A percentile compares a stretch with the other conserved stretches of the same genome.
phyloP scores from a whole-genome alignment of 495 filamentous ascomycete genomes.

The Lichina pygmaea region DNA sequence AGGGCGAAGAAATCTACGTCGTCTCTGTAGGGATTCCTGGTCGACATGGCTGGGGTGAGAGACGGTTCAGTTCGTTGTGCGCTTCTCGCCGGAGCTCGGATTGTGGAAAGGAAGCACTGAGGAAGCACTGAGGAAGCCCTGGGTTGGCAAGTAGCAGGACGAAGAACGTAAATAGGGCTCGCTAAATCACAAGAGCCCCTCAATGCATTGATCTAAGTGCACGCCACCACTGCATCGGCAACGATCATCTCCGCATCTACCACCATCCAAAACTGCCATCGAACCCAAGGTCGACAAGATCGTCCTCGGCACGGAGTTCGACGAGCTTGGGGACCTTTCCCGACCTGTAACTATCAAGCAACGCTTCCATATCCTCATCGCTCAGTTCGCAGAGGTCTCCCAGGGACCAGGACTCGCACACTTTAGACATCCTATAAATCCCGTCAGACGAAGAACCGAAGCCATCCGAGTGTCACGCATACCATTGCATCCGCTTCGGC shows the following conservation, averaged over 20 bases:
- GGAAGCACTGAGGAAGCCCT: too few species aligned
- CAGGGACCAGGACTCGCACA: constrained; percentile 68
- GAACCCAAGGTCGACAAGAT: constrained; percentile 8
- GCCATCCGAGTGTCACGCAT: constrained; percentile 5
- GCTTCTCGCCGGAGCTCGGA: not conserved
- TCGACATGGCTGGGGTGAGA: not conserved
- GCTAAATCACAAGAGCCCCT: too few species aligned
- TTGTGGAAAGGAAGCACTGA: too few species aligned
- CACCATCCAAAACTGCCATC: constrained; percentile 15
- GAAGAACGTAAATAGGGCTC: too few species aligned
- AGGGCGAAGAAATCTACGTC: constrained; percentile 35
- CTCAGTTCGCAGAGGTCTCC: constrained; percentile 68
- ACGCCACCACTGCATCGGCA: too few species aligned
- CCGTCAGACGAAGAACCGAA: not conserved
- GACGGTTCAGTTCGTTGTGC: not conserved
- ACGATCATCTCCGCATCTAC: not conserved
- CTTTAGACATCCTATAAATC: constrained; percentile 45
- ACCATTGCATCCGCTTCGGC: constrained; percentile 81
- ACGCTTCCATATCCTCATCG: constrained; percentile 56
- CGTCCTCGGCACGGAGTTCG: constrained; percentile 9
- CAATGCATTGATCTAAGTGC: too few species aligned
- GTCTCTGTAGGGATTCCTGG: constrained; percentile 24
- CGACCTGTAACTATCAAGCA: constrained; percentile 41
- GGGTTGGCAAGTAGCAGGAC: too few species aligned
- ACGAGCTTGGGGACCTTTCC: constrained; percentile 11